phyloP scores from a whole-genome alignment of 2,329 filamentous ascomycete genomes.

The Cadophora sp. region DNA sequence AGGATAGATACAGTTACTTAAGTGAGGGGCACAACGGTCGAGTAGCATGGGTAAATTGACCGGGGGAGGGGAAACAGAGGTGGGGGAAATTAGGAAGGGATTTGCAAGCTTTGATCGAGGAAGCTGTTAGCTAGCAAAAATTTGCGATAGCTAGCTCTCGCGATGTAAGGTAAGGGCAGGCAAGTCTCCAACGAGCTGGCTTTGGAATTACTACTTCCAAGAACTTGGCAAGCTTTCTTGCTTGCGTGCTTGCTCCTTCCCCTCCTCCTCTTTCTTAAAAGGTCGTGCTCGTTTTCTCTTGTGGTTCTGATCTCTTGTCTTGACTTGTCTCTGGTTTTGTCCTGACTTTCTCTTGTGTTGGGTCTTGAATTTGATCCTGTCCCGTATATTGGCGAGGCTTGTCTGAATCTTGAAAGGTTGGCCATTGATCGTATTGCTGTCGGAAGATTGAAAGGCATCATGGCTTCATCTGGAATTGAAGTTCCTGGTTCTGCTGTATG shows the following conservation, averaged over 20 bases:
- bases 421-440: not conserved
- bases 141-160: constrained; percentile 8
- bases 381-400: constrained; percentile 18
- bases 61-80: constrained; percentile 2
- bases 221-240: constrained; percentile 12
- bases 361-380: constrained; percentile 2
- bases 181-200: constrained; percentile 4
- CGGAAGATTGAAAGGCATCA: constrained; percentile 13
- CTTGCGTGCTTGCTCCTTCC: not conserved
- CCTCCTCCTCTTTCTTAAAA: constrained; percentile 10
- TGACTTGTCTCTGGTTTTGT: constrained; percentile 3
- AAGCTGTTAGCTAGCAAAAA: not conserved
- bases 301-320: not conserved
- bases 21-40: not conserved
- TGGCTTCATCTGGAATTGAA: constrained; percentile 37
- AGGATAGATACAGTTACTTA: not conserved
- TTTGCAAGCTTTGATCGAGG: constrained; percentile 1
- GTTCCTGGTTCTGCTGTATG: constrained; percentile 27
- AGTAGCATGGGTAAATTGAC: not conserved
- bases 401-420: constrained; percentile 2
- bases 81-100: constrained; percentile 13
- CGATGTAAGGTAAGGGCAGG: constrained; percentile 1
- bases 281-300: not conserved
- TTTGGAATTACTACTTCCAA: not conserved
- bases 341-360: not conserved